Evolutionary conservation across 2,329 filamentous ascomycete genomes (phyloP), one percentile per base, ranked within the genome.

Genomic region (Trichoderma asperellum): DNA sequence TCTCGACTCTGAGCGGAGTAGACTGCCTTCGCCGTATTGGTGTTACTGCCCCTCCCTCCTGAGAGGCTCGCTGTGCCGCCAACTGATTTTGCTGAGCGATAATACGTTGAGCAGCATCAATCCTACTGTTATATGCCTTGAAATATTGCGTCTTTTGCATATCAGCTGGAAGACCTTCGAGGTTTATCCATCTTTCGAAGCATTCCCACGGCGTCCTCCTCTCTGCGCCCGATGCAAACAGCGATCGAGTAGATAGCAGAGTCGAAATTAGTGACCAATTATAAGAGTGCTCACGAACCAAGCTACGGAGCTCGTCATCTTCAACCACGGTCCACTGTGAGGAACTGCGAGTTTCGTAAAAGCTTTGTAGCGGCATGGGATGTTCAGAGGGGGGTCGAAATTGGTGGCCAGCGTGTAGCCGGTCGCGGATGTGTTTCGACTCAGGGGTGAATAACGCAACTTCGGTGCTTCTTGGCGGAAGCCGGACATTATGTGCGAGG

Each of bases 71-170:
- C 40, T 89, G 82, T 8, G 75, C 77, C 0, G 80, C 83, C 32
- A 83, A 81, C 69, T 87, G 83, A 68, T 87, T 86, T 59, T 87
- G 84, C 68, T 86, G 83, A 57, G 80, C 79, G 70, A 88, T 86
- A 34, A 82, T 79, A 55, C 84, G 81, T 74, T 90, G 87, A 0
- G 87, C 88, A 10, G 83, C 80, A 68, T 90, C 87, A 34, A 91
- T 89, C 34, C 89, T 82, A 11, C 81, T 81, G 72, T 87, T 88
- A 76, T 90, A 91, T 1, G 87, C 81, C 76, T 94, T 93, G 85
- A 98, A 99, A 78, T 98, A 99, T 56, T 94, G 91, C 0, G 93
- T 97, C 81, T 97, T 97, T 21, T 92, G 90, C 91, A 98, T 96
- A 73, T 99, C 96, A 12, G 91, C 88, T 5, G 96, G 95, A 47